Percentiles rank a stretch among this genome's conserved stretches.
Evolutionary conservation across 192 early-diverging fungal species (phyloP).

Genomic region (Kickxella alabastrina): DNA sequence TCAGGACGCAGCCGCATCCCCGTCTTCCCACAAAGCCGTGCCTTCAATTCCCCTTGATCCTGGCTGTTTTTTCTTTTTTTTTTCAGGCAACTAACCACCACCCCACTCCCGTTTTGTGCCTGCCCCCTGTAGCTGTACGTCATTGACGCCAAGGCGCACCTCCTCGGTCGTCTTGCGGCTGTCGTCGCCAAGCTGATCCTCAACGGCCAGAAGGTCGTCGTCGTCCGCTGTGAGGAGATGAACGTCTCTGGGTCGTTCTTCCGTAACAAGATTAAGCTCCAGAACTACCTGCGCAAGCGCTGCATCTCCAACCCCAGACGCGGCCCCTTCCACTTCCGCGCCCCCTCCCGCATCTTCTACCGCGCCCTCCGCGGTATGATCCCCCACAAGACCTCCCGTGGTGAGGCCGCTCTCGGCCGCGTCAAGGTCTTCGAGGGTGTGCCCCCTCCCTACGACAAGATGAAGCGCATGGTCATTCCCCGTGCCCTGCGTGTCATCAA

Average conservation of each 20-base stretch:
- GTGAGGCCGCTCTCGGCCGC: conserved; percentile 93
- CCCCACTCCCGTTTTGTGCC: too few species aligned
- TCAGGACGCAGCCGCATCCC: too few species aligned
- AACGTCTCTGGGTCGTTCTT: conserved; percentile 98
- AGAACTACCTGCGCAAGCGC: conserved; percentile 96
- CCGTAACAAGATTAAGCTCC: conserved; percentile 99
- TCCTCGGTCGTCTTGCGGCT: conserved; percentile 95
- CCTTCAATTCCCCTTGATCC: too few species aligned
- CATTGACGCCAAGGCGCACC: conserved; percentile 98
- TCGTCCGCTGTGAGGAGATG: conserved; percentile 98
- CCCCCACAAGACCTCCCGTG: conserved; percentile 99
- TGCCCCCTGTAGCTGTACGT: conserved; percentile 90
- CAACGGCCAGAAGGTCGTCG: conserved; percentile 93
- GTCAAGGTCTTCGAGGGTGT: conserved; percentile 99
- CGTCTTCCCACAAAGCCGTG: too few species aligned
- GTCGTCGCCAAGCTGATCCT: conserved; percentile 98
- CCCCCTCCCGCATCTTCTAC: conserved; percentile 96
- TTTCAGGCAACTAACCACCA: too few species aligned
- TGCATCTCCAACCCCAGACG: conserved; percentile 93
- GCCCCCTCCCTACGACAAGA: conserved; percentile 93
- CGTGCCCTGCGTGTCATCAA: conserved; percentile 94
- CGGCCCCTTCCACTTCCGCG: conserved; percentile 99
- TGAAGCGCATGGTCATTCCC: conserved; percentile 97
- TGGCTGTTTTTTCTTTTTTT: too few species aligned
- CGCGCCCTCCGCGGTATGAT: conserved; percentile 97